Evolutionary conservation across 2,329 filamentous ascomycete genomes (phyloP).

Genomic region (Alternaria longipes): DNA sequence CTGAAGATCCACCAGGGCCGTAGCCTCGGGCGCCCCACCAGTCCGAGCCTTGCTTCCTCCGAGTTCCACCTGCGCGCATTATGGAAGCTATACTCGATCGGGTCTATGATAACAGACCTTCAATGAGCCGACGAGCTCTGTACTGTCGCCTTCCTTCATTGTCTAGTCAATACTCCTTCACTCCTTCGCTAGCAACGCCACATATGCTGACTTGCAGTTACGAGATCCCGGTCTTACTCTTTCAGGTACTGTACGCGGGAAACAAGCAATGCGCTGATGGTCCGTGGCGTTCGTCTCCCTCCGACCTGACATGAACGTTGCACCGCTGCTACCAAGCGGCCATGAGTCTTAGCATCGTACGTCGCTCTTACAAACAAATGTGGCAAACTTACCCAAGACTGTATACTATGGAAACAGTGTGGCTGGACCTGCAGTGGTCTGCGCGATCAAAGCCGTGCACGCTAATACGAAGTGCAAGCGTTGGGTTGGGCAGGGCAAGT

Average conservation of each 20-base stretch:
- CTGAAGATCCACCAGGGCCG: constrained; percentile 19
- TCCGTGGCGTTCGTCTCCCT: background rate
- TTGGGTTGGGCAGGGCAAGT: background rate
- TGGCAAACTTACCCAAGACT: constrained; percentile 13
- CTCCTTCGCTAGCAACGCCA: constrained; percentile 21
- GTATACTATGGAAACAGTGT: background rate
- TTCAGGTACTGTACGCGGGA: constrained; percentile 26
- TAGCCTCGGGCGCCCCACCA: constrained; percentile 3
- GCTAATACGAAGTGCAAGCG: constrained; percentile 8
- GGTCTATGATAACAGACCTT: constrained; percentile 27
- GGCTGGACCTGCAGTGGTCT: background rate
- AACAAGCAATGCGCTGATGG: constrained; percentile 26
- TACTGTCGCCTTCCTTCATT: constrained; percentile 12
- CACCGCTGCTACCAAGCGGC: constrained; percentile 8
- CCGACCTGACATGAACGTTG: constrained; percentile 27
- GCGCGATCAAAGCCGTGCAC: background rate
- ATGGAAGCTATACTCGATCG: constrained; percentile 16
- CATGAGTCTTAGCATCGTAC: background rate
- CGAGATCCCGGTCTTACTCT: constrained; percentile 21
- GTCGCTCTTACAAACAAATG: constrained; percentile 2
- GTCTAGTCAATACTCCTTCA: constrained; percentile 20
- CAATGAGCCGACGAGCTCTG: constrained; percentile 5
- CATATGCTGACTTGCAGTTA: constrained; percentile 37
- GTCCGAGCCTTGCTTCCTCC: background rate
- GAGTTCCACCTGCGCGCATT: background rate